Evolutionary conservation across 768 basidiomycete species (phyloP), one percentile per base, ranked within the genome.

Genomic region (Amanita rimosa): DNA sequence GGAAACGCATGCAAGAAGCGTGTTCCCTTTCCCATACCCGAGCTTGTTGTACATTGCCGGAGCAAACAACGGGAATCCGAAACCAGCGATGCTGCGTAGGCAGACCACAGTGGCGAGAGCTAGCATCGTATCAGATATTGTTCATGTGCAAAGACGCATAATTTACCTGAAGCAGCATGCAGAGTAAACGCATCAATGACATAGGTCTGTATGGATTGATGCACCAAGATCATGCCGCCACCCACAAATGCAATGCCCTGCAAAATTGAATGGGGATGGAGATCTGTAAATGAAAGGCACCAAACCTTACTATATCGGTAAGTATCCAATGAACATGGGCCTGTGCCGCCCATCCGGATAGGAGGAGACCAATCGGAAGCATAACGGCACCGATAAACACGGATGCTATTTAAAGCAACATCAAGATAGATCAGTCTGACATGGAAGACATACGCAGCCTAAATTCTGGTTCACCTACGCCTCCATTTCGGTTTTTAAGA

Each of bases 41-140:
- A 88, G 66, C 10, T 67, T 64, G 1, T 66, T 60, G 61, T 75
- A 87, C 77, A 88, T 83, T 33, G 72, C 66, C 16, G 81, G 78
- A 3, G 79, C 83, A 55, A 89, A 89, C 14, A 89, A 64, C 1
- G 86, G 87, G 58, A 90, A 87, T 1, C 73, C 78, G 46, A 85
- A 88, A 1, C 86, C 86, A 1, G 77, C 75, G 0, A 85, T 46
- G 0, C 81, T 78, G 21, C 86, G 77, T 13, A 86, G 58, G 58
- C 63, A 81, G 0, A 79, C 65, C 16, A 77, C 76, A 0, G 83
- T 81, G 0, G 83, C 83, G 9, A 89, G 63, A 2, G 83, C 81
- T 76, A 43, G 21, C 1, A 27, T 26, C 26, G 4, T n/a, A 9
- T 7, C 27, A 9, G 8, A 4, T 27, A 17, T 26, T 19, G 36